phyloP scores from a whole-genome alignment of 345 rosid species.

The Ceriops tagal region DNA sequence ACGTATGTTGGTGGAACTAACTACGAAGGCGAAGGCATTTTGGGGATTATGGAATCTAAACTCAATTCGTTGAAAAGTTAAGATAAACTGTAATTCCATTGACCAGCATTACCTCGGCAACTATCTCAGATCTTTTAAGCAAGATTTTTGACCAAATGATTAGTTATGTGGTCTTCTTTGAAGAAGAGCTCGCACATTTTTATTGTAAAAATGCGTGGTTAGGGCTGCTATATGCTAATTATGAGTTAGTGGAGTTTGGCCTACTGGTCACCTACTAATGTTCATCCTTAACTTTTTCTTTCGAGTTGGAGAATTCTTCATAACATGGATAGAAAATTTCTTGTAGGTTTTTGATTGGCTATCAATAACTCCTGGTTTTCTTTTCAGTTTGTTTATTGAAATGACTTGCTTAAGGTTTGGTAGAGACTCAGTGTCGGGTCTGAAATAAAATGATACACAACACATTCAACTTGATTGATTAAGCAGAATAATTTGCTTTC shows the following conservation, averaged over 20 bases:
- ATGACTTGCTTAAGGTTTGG: neutral
- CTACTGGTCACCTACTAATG: slow-evolving; percentile 3
- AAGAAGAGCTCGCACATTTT: neutral
- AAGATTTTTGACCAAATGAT: neutral
- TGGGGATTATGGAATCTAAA: neutral
- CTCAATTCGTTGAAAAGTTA: too few species aligned
- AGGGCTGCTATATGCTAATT: slow-evolving; percentile 7
- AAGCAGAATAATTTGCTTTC: neutral
- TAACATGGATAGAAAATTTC: neutral
- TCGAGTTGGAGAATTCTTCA: neutral
- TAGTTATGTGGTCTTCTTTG: neutral
- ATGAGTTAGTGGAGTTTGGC: slow-evolving; percentile 7
- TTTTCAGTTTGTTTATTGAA: neutral
- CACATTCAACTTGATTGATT: neutral
- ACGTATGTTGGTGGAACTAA: neutral
- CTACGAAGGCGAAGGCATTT: neutral
- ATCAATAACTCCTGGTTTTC: slow-evolving; percentile 2
- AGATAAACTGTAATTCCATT: too few species aligned
- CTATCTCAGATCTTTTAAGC: too few species aligned
- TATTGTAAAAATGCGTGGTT: neutral
- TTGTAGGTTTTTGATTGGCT: slow-evolving; percentile 1
- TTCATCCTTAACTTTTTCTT: neutral
- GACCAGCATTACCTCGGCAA: too few species aligned
- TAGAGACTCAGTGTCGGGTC: neutral
- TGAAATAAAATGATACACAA: neutral